A percentile compares a stretch with the other conserved stretches of the same genome.
phyloP scores from a whole-genome alignment of 306 rosid genomes.

The Prunus mume region DNA sequence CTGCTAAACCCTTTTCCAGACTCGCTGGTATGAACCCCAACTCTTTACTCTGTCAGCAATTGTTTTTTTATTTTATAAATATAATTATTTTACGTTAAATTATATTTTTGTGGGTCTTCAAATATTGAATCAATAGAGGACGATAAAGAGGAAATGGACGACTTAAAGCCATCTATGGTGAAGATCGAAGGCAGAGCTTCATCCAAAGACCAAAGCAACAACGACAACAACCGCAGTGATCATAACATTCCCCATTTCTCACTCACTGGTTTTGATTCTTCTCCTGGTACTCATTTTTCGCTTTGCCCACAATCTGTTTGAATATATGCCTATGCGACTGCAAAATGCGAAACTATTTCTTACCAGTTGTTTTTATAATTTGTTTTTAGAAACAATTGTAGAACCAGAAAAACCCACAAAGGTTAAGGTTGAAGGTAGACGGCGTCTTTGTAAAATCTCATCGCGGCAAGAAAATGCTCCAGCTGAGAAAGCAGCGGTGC shows the following conservation, averaged over 20 bases:
- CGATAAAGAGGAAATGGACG: conserved; percentile 19
- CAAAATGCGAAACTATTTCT: not conserved
- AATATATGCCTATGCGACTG: not conserved
- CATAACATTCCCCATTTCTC: conserved; percentile 45
- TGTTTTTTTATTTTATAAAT: not conserved
- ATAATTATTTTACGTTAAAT: not conserved
- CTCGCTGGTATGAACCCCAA: conserved; percentile 16
- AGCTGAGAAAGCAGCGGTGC: conserved; percentile 14
- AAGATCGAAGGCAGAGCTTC: conserved; percentile 20
- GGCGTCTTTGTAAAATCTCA: conserved; percentile 77
- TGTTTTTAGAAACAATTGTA: conserved; percentile 12
- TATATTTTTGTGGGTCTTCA: not conserved
- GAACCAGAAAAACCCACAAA: conserved; percentile 44
- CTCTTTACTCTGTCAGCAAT: not conserved
- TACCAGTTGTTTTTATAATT: not conserved
- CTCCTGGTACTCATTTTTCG: conserved; percentile 31
- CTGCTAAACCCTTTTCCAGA: conserved; percentile 44
- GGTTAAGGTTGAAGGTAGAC: conserved; percentile 67
- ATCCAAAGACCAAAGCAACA: not conserved
- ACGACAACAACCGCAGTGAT: not conserved
- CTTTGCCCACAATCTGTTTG: not conserved
- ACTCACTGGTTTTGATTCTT: conserved; percentile 43
- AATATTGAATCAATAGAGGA: conserved; percentile 1
- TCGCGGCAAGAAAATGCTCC: conserved; percentile 16
- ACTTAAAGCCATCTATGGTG: conserved; percentile 16